Evolutionary conservation across 371 early-diverging fungal species (phyloP).

Genomic region (Rhizopus sp.): DNA sequence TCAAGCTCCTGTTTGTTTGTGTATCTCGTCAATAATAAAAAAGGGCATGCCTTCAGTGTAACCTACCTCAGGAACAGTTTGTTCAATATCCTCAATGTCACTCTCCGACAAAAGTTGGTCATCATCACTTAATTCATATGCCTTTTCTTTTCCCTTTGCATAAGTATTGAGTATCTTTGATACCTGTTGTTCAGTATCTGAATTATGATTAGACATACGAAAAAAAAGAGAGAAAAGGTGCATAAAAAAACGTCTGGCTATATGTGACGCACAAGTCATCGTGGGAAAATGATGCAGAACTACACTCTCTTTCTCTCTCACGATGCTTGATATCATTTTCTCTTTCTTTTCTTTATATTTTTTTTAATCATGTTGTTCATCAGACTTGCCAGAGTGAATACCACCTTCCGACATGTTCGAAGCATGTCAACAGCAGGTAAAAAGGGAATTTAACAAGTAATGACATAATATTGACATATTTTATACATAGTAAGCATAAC

Average conservation of each 20-base stretch:
- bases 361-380: constrained; percentile 6
- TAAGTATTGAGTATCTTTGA: neutral
- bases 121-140: neutral
- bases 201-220: neutral
- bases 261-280: too few species aligned
- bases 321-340: too few species aligned
- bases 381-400: neutral
- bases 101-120: neutral
- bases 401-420: constrained; percentile 10
- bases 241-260: neutral
- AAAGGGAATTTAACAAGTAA: neutral
- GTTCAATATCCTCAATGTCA: neutral
- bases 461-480: neutral
- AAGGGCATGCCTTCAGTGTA: neutral
- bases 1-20: constrained; percentile 1
- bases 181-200: neutral
- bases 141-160: neutral
- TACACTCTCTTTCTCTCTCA: too few species aligned
- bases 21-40: neutral
- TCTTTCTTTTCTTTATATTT: neutral
- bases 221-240: neutral
- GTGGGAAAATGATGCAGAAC: too few species aligned
- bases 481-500: constrained; percentile 3
- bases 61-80: neutral
- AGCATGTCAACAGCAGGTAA: constrained; percentile 20